Evolutionary conservation across 2,329 filamentous ascomycete genomes (phyloP).

Genomic region (Aspergillus thermomutatus): DNA sequence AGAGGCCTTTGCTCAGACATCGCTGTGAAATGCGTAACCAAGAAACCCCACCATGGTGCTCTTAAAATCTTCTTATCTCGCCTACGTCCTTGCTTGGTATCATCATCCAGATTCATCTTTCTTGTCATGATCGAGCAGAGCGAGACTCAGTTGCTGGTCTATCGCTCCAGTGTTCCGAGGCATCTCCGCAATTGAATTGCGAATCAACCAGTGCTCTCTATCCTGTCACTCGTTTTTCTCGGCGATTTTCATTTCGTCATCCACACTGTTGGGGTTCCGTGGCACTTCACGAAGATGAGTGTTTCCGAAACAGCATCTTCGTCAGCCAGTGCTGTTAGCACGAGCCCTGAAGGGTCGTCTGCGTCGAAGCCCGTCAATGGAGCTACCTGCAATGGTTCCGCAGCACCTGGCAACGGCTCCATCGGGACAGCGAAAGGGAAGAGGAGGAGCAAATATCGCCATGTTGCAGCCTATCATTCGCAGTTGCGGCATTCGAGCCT

Average conservation of each 20-base stretch:
- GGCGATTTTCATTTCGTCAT: not conserved
- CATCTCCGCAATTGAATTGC: slow-evolving; percentile 19
- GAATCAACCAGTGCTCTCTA: not conserved
- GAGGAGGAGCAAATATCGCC: slow-evolving; percentile 71
- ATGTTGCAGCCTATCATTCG: slow-evolving; percentile 84
- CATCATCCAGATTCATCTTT: slow-evolving; percentile 1
- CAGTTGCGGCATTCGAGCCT: slow-evolving; percentile 70
- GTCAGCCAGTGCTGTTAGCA: slow-evolving; percentile 14
- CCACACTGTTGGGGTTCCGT: not conserved
- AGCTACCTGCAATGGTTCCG: slow-evolving; percentile 2
- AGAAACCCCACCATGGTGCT: slow-evolving; percentile 17
- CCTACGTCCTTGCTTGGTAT: not conserved
- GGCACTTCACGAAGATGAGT: slow-evolving; percentile 1
- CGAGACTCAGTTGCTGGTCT: slow-evolving; percentile 1
- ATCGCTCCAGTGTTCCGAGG: slow-evolving; percentile 8
- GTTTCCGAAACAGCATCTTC: not conserved
- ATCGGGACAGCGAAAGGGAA: slow-evolving; percentile 15
- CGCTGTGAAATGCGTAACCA: slow-evolving; percentile 7
- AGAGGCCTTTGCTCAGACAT: slow-evolving; percentile 19
- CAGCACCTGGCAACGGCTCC: slow-evolving; percentile 3
- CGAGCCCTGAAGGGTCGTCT: slow-evolving; percentile 20
- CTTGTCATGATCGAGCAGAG: slow-evolving; percentile 13
- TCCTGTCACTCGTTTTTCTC: not conserved
- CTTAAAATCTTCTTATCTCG: slow-evolving; percentile 2
- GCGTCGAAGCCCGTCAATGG: slow-evolving; percentile 13